phyloP scores from a whole-genome alignment of 805 yeast species.

The Nakazawaea sp. region DNA sequence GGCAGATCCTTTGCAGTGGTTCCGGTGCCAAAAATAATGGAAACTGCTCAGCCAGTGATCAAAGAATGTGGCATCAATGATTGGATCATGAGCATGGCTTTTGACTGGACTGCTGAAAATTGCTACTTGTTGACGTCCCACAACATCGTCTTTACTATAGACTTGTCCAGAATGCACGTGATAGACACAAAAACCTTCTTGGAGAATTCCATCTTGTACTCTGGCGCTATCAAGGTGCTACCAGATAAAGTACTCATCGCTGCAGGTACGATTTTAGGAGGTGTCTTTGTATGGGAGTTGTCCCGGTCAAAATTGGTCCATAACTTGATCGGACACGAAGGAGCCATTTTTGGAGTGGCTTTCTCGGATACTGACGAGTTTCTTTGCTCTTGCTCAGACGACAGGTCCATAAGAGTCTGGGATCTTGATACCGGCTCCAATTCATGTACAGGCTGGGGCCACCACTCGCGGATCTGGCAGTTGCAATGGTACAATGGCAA shows the following conservation, averaged over 20 bases:
- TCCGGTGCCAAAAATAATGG: slow-evolving; percentile 23
- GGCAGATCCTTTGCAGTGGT: slow-evolving; percentile 58
- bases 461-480: slow-evolving; percentile 89
- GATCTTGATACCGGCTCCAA: slow-evolving; percentile 48
- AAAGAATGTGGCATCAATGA: slow-evolving; percentile 57
- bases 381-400: slow-evolving; percentile 86
- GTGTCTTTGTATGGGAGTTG: slow-evolving; percentile 74
- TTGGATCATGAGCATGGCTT: slow-evolving; percentile 69
- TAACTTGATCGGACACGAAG: slow-evolving; percentile 72
- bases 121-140: slow-evolving; percentile 71
- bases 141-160: slow-evolving; percentile 48
- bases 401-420: slow-evolving; percentile 80
- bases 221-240: slow-evolving; percentile 64
- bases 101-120: slow-evolving; percentile 29
- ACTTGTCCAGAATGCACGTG: slow-evolving; percentile 20
- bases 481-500: slow-evolving; percentile 41
- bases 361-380: slow-evolving; percentile 48
- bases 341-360: slow-evolving; percentile 81
- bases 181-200: slow-evolving; percentile 35
- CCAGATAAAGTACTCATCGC: slow-evolving; percentile 47
- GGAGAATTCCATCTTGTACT: slow-evolving; percentile 80
- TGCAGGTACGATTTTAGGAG: slow-evolving; percentile 92
- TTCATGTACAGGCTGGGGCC: slow-evolving; percentile 91
- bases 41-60: slow-evolving; percentile 12
- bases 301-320: slow-evolving; percentile 34